phyloP scores from a whole-genome alignment of 2,329 filamentous ascomycete genomes.

The Diplocarpon rosae region DNA sequence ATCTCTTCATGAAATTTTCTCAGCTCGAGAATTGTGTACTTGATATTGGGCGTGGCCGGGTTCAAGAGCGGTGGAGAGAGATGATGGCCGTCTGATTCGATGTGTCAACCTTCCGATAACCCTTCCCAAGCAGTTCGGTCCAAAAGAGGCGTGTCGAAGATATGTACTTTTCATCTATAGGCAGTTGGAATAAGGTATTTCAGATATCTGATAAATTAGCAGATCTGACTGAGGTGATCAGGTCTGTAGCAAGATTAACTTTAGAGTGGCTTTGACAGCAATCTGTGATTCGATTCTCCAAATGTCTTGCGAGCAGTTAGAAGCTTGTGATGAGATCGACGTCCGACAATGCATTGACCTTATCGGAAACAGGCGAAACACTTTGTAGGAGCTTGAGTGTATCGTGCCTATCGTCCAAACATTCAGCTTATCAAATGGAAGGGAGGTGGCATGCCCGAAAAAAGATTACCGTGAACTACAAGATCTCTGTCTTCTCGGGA shows the following conservation, averaged over 20 bases:
- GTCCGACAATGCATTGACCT: slow-evolving; percentile 27
- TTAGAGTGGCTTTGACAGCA: slow-evolving; percentile 22
- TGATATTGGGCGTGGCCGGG: slow-evolving; percentile 1
- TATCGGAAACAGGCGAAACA: slow-evolving; percentile 26
- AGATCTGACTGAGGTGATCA: slow-evolving; percentile 17
- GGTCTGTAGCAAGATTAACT: slow-evolving; percentile 21
- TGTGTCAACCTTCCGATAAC: slow-evolving; percentile 15
- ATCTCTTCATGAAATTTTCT: not conserved
- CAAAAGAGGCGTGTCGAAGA: slow-evolving; percentile 13
- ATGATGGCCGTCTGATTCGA: slow-evolving; percentile 13
- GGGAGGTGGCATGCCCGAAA: slow-evolving; percentile 21
- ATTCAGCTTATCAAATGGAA: slow-evolving; percentile 21
- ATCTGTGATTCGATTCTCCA: slow-evolving; percentile 15
- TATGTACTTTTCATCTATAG: slow-evolving; percentile 20
- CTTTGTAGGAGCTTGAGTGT: slow-evolving; percentile 22
- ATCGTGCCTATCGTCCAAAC: slow-evolving; percentile 24
- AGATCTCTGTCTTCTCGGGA: slow-evolving; percentile 19
- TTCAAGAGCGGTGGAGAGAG: slow-evolving; percentile 1
- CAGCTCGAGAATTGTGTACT: not conserved
- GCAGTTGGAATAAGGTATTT: slow-evolving; percentile 20
- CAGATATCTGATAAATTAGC: slow-evolving; percentile 19
- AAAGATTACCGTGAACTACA: slow-evolving; percentile 15
- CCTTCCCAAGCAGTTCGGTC: slow-evolving; percentile 14
- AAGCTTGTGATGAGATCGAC: slow-evolving; percentile 21
- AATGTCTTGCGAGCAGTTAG: slow-evolving; percentile 17